These are phyloP conservation scores for Graphilbum sp. DNA, from an alignment of 2,329 filamentous ascomycete species.

Conservation along the genomic window DNA sequence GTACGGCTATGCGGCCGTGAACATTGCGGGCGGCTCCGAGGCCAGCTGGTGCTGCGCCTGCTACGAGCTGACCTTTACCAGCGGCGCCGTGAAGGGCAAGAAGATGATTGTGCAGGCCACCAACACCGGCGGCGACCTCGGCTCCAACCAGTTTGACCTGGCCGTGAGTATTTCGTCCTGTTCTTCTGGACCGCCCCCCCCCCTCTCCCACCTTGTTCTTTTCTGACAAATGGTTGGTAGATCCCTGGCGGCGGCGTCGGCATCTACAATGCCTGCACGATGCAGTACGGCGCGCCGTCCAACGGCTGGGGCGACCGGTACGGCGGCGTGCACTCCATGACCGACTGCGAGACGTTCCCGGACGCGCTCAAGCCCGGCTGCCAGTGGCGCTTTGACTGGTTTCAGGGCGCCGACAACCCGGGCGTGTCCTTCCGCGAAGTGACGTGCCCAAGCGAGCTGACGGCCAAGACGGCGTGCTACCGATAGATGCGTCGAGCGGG, in stretches of 20 bases:
- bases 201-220: background rate
- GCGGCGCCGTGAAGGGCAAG: conserved; percentile 34
- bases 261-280: conserved; percentile 29
- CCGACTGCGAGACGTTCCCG: conserved; percentile 36
- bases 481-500: conserved; percentile 2
- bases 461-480: conserved; percentile 20
- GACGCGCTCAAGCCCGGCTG: conserved; percentile 37
- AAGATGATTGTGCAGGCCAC: conserved; percentile 44
- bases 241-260: conserved; percentile 38
- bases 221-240: conserved; percentile 7
- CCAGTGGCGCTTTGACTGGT: conserved; percentile 50
- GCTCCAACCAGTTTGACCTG: conserved; percentile 38
- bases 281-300: conserved; percentile 26
- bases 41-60: conserved; percentile 34
- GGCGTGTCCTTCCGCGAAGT: conserved; percentile 37
- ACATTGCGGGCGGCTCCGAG: conserved; percentile 25
- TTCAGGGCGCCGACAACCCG: conserved; percentile 41
- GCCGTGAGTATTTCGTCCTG: conserved; percentile 16
- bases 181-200: background rate
- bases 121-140: conserved; percentile 39
- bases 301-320: conserved; percentile 41
- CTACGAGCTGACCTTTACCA: conserved; percentile 44
- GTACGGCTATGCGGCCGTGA: conserved; percentile 38
- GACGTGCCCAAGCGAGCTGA: conserved; percentile 33
- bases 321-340: conserved; percentile 35